phyloP scores from a whole-genome alignment of 2,329 filamentous ascomycete species.

The Ceratocystis colombiana region DNA sequence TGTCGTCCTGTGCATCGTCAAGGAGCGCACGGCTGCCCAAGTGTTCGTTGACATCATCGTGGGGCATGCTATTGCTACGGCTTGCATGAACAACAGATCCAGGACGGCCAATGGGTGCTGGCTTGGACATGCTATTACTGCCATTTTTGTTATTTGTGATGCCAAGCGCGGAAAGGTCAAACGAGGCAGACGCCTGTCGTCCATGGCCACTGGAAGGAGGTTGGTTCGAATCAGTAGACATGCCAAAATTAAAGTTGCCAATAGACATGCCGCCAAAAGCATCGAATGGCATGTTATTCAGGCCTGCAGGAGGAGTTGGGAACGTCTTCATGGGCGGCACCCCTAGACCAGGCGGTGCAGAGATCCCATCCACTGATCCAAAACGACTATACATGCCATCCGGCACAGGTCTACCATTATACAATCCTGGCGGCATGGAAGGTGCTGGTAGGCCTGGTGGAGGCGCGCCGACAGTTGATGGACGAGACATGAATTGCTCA shows the following conservation, averaged over 20 bases:
- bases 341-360: conserved; percentile 18
- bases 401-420: conserved; percentile 21
- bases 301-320: conserved; percentile 30
- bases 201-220: conserved; percentile 49
- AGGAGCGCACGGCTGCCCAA: conserved; percentile 85
- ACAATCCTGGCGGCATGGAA: conserved; percentile 38
- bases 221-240: conserved; percentile 23
- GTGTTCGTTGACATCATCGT: conserved; percentile 64
- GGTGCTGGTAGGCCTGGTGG: conserved; percentile 20
- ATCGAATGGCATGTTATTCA: conserved; percentile 18
- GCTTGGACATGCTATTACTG: conserved; percentile 54
- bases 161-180: conserved; percentile 43
- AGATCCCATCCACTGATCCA: conserved; percentile 21
- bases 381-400: conserved; percentile 24
- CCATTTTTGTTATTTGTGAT: conserved; percentile 30
- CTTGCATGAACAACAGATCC: conserved; percentile 54
- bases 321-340: conserved; percentile 35
- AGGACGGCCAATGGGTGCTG: conserved; percentile 79
- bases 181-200: conserved; percentile 62
- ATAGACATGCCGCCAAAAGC: conserved; percentile 18
- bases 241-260: conserved; percentile 11
- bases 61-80: conserved; percentile 27
- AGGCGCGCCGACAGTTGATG: conserved; percentile 4
- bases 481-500: conserved; percentile 32
- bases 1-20: conserved; percentile 48